These are phyloP conservation scores for Pyrus betulifolia DNA, from an alignment of 306 rosid genomes.

Conservation along the genomic window DNA sequence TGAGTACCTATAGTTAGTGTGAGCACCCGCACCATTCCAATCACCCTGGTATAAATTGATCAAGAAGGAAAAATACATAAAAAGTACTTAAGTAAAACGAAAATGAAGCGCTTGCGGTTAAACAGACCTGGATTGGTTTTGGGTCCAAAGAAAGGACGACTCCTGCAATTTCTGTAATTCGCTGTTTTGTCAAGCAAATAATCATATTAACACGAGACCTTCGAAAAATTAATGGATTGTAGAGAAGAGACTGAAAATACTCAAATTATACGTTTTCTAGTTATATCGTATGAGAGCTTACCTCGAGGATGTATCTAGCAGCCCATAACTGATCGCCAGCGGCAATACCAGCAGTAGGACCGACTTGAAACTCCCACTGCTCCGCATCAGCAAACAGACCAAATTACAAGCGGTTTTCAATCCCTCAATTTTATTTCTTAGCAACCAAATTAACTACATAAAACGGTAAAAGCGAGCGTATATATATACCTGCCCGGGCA, in stretches of 20 bases:
- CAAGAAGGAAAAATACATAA: too few relatives aligned
- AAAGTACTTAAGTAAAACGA: background rate
- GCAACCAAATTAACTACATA: background rate
- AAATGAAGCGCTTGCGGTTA: background rate
- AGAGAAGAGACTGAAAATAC: background rate
- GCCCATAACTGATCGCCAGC: conserved; percentile 51
- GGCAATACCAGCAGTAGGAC: conserved; percentile 40
- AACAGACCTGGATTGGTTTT: conserved; percentile 43
- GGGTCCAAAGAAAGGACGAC: conserved; percentile 47
- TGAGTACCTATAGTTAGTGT: conserved; percentile 43
- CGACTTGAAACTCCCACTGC: conserved; percentile 63
- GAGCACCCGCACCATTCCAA: conserved; percentile 62
- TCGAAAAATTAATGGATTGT: background rate
- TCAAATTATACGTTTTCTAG: background rate
- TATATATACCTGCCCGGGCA: conserved; percentile 44
- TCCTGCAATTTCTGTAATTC: conserved; percentile 48
- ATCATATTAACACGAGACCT: background rate
- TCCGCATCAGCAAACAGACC: background rate
- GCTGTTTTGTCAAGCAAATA: conserved; percentile 20
- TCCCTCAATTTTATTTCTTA: background rate
- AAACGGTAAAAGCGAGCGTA: background rate
- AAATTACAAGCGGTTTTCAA: background rate
- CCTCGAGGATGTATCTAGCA: conserved; percentile 58
- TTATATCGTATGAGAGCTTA: background rate
- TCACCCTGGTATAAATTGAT: conserved; percentile 29